Evolutionary conservation across 352 stramenopile genomes (phyloP), one percentile per base, ranked within the genome.

Genomic region (Blastocystis sp.): DNA sequence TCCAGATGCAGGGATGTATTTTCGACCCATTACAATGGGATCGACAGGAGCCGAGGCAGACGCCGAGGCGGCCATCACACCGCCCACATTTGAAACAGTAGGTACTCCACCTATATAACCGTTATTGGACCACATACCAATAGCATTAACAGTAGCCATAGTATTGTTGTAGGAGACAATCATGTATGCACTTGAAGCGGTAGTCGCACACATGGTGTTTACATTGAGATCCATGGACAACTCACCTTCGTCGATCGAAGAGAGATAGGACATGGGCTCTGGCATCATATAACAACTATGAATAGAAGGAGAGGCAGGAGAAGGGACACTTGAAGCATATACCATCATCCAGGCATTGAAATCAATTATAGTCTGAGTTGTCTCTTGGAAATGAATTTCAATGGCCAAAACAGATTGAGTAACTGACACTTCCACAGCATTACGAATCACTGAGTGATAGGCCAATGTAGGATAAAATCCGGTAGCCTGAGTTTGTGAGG

Each of bases 321-420:
- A 62, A 62, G 56, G 56, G 5, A 13, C 15, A 62, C 56, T 62
- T 13, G 48, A 68, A 5, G 73, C 73, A 42, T 84, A 66, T 27
- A 68, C 22, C 56, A 40, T 40, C 51, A 84, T 40, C 73, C 73
- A 84, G 15, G 27, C 51, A 42, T 84, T 60, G n/a, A 84, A 84
- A 22, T 19, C 13, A 33, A 84, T 37, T 1, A 42, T 22, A 0
- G 53, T 60, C 15, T 54, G 48, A 19, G 73, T 24, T 17, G 27
- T 0, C 1, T 37, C 53, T 17, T 13, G 2, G 24, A 69, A 68
- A 57, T 84, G 73, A 24, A 84, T 0, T 44, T 84, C 73, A 24
- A 84, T 44, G 15, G 73, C 73, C n/a, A 84, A 33, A 0, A 78
- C 24, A 9, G 48, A 54, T n/a, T 27, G n/a, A 7, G 27, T n/a